Conservation (phyloP, 306 rosid species). For the Boehmeria nivea region DNA sequence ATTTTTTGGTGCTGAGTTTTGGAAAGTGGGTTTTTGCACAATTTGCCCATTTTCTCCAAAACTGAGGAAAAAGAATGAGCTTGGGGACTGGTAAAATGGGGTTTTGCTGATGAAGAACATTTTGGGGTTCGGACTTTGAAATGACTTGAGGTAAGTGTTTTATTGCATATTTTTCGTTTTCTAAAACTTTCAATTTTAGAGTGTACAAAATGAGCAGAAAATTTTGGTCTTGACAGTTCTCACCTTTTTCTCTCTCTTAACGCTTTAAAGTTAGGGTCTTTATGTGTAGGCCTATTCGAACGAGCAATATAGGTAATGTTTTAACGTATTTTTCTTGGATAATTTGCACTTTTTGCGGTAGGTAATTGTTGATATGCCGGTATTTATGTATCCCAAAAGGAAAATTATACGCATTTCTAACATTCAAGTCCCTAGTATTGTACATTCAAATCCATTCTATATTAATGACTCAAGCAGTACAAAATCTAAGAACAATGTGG, state of each 20-base stretch:
- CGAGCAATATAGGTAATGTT: constrained; percentile 13
- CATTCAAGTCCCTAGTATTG: not conserved
- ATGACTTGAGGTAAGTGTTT: constrained; percentile 12
- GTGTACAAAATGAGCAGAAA: not conserved
- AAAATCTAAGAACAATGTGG: constrained; percentile 3
- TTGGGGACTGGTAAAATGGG: constrained; percentile 23
- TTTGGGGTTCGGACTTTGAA: no score
- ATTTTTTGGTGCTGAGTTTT: constrained; percentile 18
- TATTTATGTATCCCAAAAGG: not conserved
- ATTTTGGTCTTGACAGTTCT: constrained; percentile 9
- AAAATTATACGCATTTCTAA: not conserved
- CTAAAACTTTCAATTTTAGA: not conserved
- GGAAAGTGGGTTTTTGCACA: constrained; percentile 12
- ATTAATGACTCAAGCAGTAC: not conserved
- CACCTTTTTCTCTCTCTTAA: not conserved
- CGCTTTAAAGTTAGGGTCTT: not conserved
- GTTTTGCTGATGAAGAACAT: constrained; percentile 22
- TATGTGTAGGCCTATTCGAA: not conserved
- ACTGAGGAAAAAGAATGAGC: constrained; percentile 2
- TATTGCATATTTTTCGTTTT: not conserved
- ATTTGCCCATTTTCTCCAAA: constrained; percentile 5
- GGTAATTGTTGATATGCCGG: not conserved
- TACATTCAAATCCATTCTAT: constrained; percentile 4
- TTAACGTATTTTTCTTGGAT: not conserved
- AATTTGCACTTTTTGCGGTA: constrained; percentile 1